These are phyloP conservation scores for Paramecium bursaria DNA, from an alignment of 73 alveolate species.

Conservation along the genomic window DNA sequence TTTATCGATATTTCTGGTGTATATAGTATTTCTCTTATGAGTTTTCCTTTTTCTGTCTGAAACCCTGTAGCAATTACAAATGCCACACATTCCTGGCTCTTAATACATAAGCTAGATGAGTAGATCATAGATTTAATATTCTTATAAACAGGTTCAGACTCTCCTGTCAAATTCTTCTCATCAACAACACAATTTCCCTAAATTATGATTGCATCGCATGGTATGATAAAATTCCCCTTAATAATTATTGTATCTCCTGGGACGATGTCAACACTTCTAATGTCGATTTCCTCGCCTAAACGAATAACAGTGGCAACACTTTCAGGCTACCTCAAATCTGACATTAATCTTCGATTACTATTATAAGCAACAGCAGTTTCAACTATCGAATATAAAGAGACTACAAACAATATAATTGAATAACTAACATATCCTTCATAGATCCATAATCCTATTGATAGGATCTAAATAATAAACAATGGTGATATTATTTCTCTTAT, in stretches of 20 bases:
- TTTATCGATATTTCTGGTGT: slow-evolving; percentile 46
- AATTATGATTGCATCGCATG: slow-evolving; percentile 42
- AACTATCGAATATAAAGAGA: slow-evolving; percentile 23
- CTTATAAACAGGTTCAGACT: slow-evolving; percentile 18
- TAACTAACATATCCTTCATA: slow-evolving; percentile 48
- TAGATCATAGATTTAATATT: neutral
- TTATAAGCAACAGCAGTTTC: slow-evolving; percentile 16
- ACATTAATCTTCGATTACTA: slow-evolving; percentile 16
- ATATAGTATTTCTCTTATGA: slow-evolving; percentile 29
- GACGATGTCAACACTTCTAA: neutral
- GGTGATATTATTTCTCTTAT: slow-evolving; percentile 50
- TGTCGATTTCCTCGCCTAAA: neutral
- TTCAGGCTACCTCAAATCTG: slow-evolving; percentile 1
- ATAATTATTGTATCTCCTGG: slow-evolving; percentile 41
- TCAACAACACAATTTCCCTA: slow-evolving; percentile 23
- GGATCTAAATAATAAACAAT: slow-evolving; percentile 25
- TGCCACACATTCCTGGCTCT: slow-evolving; percentile 43
- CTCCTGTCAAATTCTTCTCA: slow-evolving; percentile 38
- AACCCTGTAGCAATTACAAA: slow-evolving; percentile 51
- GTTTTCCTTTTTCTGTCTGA: slow-evolving; percentile 28
- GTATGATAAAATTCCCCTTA: neutral
- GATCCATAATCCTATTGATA: slow-evolving; percentile 36
- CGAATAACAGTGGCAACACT: neutral
- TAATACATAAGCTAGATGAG: slow-evolving; percentile 17
- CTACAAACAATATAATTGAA: neutral